Evolutionary conservation across 495 filamentous ascomycete genomes (phyloP), one percentile per base, ranked within the genome.

Genomic region (Parathielavia appendiculata): DNA sequence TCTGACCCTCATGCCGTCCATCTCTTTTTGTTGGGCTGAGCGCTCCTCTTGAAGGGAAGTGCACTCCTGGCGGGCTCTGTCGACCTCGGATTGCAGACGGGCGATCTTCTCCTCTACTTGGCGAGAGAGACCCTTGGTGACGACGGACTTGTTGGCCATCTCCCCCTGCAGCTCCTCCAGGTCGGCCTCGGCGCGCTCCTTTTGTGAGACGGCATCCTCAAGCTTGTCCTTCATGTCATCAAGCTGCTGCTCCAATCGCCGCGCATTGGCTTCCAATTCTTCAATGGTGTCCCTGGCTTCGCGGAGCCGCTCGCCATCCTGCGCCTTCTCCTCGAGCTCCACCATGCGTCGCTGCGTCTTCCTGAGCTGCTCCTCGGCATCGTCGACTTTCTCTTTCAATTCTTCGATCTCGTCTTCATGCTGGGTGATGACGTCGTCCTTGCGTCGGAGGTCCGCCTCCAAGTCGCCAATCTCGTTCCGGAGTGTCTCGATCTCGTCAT

Each of bases 141-240:
- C 85, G 54, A 91, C 79, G 0, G 87, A 90, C 66, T 89, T 91
- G 67, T 91, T 85, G 9, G 85, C 78, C 77, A 91, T 83, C 62
- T 92, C 88, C 46, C 89, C 85, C 50, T 86, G 86, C 19, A 93
- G 70, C 67, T 91, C 77, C 54, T 85, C 80, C 5, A 87, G 67
- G 53, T 85, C 78, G 22, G 74, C 75, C 64, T 83, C 75, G 17
- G 78, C 78, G n/a, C 75, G 74, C 32, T 74, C 74, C 56, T 86
- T 88, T 49, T 85, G 80, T 20, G 79, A 69, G n/a, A 82, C 55
- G n/a, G 87, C 86, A 34, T 81, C 74, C 50, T 88, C 76, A 12
- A 85, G 71, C 51, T 86, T 80, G 2, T 83, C 77, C 52, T 82
- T 83, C 60, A 80, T 78, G 19, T 83, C 79, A 38, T 82, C 77